Evolutionary conservation across 2,329 filamentous ascomycete species (phyloP), one percentile per base, ranked within the genome.

Genomic region (Fusarium sp.): DNA sequence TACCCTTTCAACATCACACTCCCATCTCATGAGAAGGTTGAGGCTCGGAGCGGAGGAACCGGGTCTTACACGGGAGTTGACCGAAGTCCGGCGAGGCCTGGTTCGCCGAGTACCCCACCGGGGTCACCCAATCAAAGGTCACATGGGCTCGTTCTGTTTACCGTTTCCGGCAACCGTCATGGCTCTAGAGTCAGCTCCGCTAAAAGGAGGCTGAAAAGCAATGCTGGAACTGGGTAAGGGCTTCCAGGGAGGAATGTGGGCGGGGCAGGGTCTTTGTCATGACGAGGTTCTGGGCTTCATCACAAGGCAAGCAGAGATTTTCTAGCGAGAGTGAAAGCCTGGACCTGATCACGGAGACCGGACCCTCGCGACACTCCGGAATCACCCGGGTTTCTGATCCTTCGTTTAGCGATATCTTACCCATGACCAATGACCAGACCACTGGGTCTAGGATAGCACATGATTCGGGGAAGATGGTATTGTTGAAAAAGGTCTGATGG

Each of bases 151-250:
- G 38, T 59, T 40, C 47, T 27, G 42, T 14, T 45, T 74, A 22
- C 72, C 59, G 3, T 31, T 74, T 72, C 42, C 3, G 71, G 72
- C 9, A 72, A 66, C 62, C 65, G 61, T 45, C 37, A 65, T 61
- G 34, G 31, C 64, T 61, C 63, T 50, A 54, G 59, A 31, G 18
- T 18, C 13, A 34, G 29, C 38, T 31, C 40, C n/a, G 47, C 27
- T 31, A 54, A 54, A 54, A 54, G 47, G 27, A 54, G 47, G 47
- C 47, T 54, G 47, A 54, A 31, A 31, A 31, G 47, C 27, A 14
- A 38, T 40, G 4, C 22, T 24, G n/a, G 52, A 38, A 37, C 56
- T 24, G 35, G 60, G 60, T 38, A 37, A 37, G 18, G 29, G 54
- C 29, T 20, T 20, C 18, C 7, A 56, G 13, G 29, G n/a, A 56